Evolutionary conservation across 495 filamentous ascomycete genomes (phyloP).

Genomic region (Collariella sp.): DNA sequence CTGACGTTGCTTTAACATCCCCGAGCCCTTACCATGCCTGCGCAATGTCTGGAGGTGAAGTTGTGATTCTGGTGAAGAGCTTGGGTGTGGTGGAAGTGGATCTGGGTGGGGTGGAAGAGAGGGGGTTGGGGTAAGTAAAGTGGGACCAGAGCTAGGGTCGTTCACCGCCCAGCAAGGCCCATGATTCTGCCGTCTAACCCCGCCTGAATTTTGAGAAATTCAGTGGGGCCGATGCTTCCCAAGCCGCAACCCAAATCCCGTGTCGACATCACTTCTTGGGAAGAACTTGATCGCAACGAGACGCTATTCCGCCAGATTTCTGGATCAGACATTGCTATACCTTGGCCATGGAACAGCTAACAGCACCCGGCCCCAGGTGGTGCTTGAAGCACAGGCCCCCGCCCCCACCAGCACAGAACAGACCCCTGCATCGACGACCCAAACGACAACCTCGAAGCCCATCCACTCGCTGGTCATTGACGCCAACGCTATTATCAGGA

Average conservation of each 20-base stretch:
- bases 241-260: too few relatives aligned
- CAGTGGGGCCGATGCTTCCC: too few relatives aligned
- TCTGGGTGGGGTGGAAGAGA: too few relatives aligned
- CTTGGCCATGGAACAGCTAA: constrained; percentile 11
- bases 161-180: background rate
- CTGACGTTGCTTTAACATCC: too few relatives aligned
- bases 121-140: background rate
- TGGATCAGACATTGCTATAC: background rate
- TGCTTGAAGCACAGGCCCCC: constrained; percentile 3
- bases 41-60: too few relatives aligned
- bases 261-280: background rate
- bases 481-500: constrained; percentile 83
- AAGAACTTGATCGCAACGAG: too few relatives aligned
- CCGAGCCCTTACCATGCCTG: too few relatives aligned
- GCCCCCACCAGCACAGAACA: constrained; percentile 17
- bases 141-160: background rate
- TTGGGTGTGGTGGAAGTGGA: too few relatives aligned
- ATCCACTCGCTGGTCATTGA: constrained; percentile 83
- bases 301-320: too few relatives aligned
- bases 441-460: constrained; percentile 41
- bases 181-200: constrained; percentile 18
- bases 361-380: background rate
- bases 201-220: constrained; percentile 21
- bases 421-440: background rate
- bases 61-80: too few relatives aligned